These are phyloP conservation scores for Eucalyptus marginata DNA, from an alignment of 345 rosid genomes.

Conservation along the genomic window DNA sequence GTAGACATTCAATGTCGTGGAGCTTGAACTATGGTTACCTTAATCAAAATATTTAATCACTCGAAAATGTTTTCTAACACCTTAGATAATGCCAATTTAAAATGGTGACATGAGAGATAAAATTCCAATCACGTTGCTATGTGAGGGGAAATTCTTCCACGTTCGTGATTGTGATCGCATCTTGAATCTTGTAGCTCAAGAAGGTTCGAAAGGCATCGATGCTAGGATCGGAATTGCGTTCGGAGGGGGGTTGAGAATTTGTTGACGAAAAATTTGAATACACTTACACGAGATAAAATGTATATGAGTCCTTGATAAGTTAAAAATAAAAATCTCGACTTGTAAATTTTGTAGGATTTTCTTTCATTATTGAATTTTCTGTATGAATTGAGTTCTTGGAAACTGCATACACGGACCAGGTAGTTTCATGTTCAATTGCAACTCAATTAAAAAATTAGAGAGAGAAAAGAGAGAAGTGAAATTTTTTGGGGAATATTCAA, in stretches of 20 bases:
- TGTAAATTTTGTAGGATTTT: no score
- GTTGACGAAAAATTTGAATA: not conserved
- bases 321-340: no score
- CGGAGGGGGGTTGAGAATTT: not conserved
- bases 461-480: not conserved
- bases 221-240: not conserved
- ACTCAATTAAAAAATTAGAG: not conserved
- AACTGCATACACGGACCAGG: rapidly evolving
- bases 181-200: no score
- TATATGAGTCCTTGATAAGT: not conserved
- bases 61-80: not conserved
- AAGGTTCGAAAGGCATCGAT: not conserved
- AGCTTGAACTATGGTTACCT: not conserved
- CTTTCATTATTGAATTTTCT: no score
- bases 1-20: no score
- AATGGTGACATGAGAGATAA: not conserved
- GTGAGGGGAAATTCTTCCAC: not conserved
- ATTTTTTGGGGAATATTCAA: not conserved
- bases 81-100: not conserved
- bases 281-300: no score
- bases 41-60: not conserved
- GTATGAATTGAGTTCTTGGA: not conserved
- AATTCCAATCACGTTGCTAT: not conserved
- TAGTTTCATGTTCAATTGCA: not conserved
- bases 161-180: not conserved